Evolutionary conservation across 176 grass and related monocot genomes (phyloP), one percentile per base, ranked within the genome.

Genomic region (Aegilops umbellulata): DNA sequence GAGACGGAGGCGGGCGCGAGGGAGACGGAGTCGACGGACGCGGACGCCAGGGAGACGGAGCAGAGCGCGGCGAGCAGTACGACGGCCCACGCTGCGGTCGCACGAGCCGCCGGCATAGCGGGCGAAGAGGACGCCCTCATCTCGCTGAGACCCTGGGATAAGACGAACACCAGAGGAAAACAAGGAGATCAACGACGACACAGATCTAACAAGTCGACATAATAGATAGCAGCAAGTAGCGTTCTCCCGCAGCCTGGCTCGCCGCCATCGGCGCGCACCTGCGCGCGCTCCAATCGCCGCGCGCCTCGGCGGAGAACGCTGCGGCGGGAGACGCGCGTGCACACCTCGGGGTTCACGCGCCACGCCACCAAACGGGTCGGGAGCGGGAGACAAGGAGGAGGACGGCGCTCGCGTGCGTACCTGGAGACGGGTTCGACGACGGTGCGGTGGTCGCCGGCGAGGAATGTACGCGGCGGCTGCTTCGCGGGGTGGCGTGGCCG

Each of bases 51-150:
- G 39, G 65, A 4, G 32, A 77, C 20, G 57, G 42, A 71, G 74
- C 24, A 44, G 44, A 90, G 80, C 41, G 19, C 38, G 26, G 19
- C 69, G 82, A 84, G 82, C 0, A 90, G 53, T 1, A 87, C 1
- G 57, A 78, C 46, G 3, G 49, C 25, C 65, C 57, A 90, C 31
- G 72, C 64, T 2, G 49, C 20, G n/a, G 32, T 68, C 34, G 57
- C 74, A 53, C 49, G 49, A 53, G 49, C 49, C 49, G 68, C 63
- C 20, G 26, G 82, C 27, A 69, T 51, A 15, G 47, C 8, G 32
- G 76, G 4, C 73, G 16, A 16, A 53, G 25, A 51, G 3, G 79
- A 60, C 6, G 44, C 42, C 64, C 6, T 81, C 87, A 74, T 80
- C 62, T 39, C 63, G 70, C 62, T 0, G 62, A 51, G 31, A 73